Base-by-base conservation (phyloP, 768 basidiomycete species). In the Amanita fuliginea region DNA sequence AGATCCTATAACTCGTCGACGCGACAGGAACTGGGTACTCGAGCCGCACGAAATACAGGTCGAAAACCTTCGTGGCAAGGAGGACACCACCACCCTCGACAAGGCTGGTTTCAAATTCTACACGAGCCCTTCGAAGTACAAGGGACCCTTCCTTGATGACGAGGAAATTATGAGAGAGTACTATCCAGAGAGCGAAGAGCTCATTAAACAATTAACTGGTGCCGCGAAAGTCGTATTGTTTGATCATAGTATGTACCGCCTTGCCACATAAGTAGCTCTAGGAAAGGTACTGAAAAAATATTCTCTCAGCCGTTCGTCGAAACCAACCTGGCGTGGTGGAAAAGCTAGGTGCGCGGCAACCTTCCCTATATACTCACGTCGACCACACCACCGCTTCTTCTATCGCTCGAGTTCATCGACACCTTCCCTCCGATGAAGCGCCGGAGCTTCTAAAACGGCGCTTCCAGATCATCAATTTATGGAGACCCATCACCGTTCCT, bases 391-490 rank as follows among this genome's bases (percentile, higher is more conserved):
- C 64, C 4, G 55, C 54, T 18, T 67, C 76, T 1, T 60, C 77
- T 0, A 62, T 67, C 9, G 66, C 62, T 9, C 72, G 77, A 6
- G 76, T 80, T 2, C 68, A 72, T 49, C 67, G 69, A 5, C 76
- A 80, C 53, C 67, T 79, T 10, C 75, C 76, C n/a, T 57, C 67
- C 0, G 58, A 57, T 0, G 76, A 80, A 4, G 77, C 57, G 1
- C 61, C 67, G 2, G 62, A 60, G n/a, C 66, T 77, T 24, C 59
- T 78, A 13, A 59, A 67, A 51, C 65, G 67, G 18, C 71, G 76
- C 1, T 78, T 76, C 65, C 76, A 78, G 51, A 76, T 80, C 28
- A 72, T 81, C 53, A 81, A 80, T 53, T 66, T 81, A 22, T 81
- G 79, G 79, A 65, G 79, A 3, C 77, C 79, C 4, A 78, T 80